A percentile compares a stretch with the other conserved stretches of the same genome.
Evolutionary conservation across 2,329 filamentous ascomycete species (phyloP).

Genomic region (Ophiostoma sp.): DNA sequence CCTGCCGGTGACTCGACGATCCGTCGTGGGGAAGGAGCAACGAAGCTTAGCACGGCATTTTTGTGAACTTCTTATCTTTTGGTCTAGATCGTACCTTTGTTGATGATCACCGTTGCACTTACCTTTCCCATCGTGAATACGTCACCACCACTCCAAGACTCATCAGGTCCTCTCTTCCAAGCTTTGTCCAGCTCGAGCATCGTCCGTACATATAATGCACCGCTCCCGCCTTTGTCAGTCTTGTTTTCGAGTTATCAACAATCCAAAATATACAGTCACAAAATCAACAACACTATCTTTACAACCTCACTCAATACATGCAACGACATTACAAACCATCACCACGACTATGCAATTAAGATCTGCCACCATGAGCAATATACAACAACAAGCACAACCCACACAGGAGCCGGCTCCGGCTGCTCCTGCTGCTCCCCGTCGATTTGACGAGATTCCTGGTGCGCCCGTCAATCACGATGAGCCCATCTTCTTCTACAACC

Average conservation of each 20-base stretch:
- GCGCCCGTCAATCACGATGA: slow-evolving; percentile 14
- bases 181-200: background rate
- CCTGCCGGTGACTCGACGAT: background rate
- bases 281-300: background rate
- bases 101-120: background rate
- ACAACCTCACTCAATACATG: background rate
- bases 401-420: background rate
- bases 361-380: background rate
- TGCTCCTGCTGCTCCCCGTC: background rate
- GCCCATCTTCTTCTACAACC: slow-evolving; percentile 38
- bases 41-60: background rate
- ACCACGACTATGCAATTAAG: background rate
- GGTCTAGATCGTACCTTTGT: background rate
- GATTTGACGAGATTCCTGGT: slow-evolving; percentile 9
- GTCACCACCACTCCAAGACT: background rate
- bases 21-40: background rate
- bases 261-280: background rate
- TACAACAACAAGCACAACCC: background rate
- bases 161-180: too few relatives aligned
- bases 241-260: background rate
- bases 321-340: background rate
- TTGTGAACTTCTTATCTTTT: background rate
- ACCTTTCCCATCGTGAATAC: background rate
- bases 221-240: background rate
- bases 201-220: background rate